These are phyloP conservation scores for Marchantia polymorpha DNA, from an alignment of 225 moss, liverwort and hornwort species.

Conservation along the genomic window DNA sequence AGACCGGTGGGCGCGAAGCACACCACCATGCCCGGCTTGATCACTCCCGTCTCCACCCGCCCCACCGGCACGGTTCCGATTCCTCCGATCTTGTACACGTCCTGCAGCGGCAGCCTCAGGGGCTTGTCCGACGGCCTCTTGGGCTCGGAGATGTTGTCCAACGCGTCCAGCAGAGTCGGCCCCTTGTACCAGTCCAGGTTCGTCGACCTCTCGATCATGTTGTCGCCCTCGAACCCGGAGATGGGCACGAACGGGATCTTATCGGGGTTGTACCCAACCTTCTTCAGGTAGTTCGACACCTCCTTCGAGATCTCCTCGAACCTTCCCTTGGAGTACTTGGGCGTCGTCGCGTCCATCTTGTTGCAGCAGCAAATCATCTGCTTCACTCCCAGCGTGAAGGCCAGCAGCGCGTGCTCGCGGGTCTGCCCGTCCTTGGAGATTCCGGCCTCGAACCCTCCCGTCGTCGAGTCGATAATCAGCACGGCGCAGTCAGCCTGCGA, in stretches of 20 bases:
- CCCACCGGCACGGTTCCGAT: conserved; percentile 62
- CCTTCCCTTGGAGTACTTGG: conserved; percentile 48
- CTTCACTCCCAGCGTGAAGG: conserved; percentile 55
- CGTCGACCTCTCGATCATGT: conserved; percentile 56
- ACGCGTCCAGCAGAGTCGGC: conserved; percentile 57
- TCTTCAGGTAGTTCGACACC: conserved; percentile 54
- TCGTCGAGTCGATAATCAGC: conserved; percentile 63
- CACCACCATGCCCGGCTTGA: conserved; percentile 63
- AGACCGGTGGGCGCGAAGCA: conserved; percentile 52
- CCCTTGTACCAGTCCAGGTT: conserved; percentile 76
- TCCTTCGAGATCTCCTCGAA: conserved; percentile 54
- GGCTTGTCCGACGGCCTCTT: conserved; percentile 79
- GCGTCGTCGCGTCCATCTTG: conserved; percentile 67
- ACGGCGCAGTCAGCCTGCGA: conserved; percentile 56
- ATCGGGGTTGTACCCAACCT: conserved; percentile 58
- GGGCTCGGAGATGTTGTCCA: conserved; percentile 59
- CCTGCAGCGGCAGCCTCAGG: conserved; percentile 62
- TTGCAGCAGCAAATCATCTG: conserved; percentile 77
- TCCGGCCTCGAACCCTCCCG: conserved; percentile 68
- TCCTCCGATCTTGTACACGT: conserved; percentile 71
- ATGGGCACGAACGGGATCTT: conserved; percentile 62
- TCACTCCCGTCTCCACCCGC: conserved; percentile 54
- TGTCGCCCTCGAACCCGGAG: conserved; percentile 60
- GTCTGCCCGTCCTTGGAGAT: conserved; percentile 72
- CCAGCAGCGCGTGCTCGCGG: conserved; percentile 53